Evolutionary conservation across 257 asterid genomes (phyloP), one percentile per base, ranked within the genome.

Genomic region (Plantago ovata): DNA sequence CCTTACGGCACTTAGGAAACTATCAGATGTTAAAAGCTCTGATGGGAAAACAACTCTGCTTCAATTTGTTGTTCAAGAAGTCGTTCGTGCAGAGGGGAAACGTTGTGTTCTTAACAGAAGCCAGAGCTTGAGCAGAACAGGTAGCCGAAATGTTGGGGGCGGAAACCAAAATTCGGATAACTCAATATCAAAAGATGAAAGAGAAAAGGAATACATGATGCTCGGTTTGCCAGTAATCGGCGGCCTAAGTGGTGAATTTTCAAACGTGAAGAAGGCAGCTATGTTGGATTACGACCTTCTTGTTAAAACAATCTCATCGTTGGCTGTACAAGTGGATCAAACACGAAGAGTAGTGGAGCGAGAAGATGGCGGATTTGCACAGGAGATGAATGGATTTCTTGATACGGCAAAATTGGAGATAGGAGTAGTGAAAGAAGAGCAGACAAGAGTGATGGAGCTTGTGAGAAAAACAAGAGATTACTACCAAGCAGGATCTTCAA

Each of bases 11-110:
- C 85, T 93, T 9, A 76, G 77, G 36, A 93, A 93, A 62, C 71
- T 93, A 6, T 82, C 98, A 4, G 96, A 93, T 62, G 97, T 93
- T 41, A 89, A 83, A 56, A 89, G 98, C 69, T 77, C 87, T 0
- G 98, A 93, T 24, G 95, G 97, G 2, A 89, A 83, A 12, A 93
- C 98, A 13, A 89, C 98, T n/a, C 72, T 93, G 62, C 98, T 93
- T 38, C 87, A 82, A 32, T 93, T 93, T 43, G 97, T 93, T 7
- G 96, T 93, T 16, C 95, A 93, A 48, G 98, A 93, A 62, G 97
- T 89, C 9, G 81, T 93, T 9, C 66, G 96, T 10, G 95, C 96
- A 15, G 98, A 93, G 65, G 98, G 98, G 12, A 93, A 82, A 71
- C 95, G 97, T 0, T 79, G 84, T 8, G 84, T 82, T 6, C 51